These are phyloP conservation scores for Amylostereum chailletii DNA, from an alignment of 1,284 basidiomycete genomes.

Conservation along the genomic window DNA sequence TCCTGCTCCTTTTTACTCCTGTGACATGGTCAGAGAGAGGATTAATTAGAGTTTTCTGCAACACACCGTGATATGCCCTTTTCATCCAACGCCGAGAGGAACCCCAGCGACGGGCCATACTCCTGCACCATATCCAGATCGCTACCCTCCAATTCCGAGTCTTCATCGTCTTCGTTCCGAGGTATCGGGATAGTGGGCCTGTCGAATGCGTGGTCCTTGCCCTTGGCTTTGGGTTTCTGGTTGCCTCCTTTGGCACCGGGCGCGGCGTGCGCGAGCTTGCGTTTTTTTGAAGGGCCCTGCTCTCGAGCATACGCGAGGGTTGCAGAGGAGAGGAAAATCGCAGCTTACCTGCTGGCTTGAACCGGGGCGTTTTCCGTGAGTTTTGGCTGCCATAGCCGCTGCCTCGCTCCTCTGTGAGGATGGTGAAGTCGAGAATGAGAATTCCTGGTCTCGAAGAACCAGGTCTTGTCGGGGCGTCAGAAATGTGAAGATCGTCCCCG, in stretches of 20 bases:
- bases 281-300: slow-evolving; percentile 28
- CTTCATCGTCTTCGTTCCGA: slow-evolving; percentile 28
- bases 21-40: slow-evolving; percentile 3
- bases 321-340: background rate
- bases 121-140: slow-evolving; percentile 53
- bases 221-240: slow-evolving; percentile 27
- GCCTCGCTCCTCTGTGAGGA: background rate
- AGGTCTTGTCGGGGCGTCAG: too few species aligned
- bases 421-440: too few species aligned
- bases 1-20: slow-evolving; percentile 77
- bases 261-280: slow-evolving; percentile 20
- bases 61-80: slow-evolving; percentile 65
- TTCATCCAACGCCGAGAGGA: slow-evolving; percentile 56
- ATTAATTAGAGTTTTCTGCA: background rate
- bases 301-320: background rate
- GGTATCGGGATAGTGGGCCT: slow-evolving; percentile 59
- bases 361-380: slow-evolving; percentile 15
- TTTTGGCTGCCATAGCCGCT: slow-evolving; percentile 5
- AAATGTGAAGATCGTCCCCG: too few species aligned
- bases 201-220: slow-evolving; percentile 54
- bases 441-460: too few species aligned
- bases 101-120: slow-evolving; percentile 46
- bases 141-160: slow-evolving; percentile 49
- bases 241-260: slow-evolving; percentile 7
- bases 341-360: slow-evolving; percentile 13